Conservation (phyloP, 2,329 filamentous ascomycete species). For the Uncinocarpus reesii region DNA sequence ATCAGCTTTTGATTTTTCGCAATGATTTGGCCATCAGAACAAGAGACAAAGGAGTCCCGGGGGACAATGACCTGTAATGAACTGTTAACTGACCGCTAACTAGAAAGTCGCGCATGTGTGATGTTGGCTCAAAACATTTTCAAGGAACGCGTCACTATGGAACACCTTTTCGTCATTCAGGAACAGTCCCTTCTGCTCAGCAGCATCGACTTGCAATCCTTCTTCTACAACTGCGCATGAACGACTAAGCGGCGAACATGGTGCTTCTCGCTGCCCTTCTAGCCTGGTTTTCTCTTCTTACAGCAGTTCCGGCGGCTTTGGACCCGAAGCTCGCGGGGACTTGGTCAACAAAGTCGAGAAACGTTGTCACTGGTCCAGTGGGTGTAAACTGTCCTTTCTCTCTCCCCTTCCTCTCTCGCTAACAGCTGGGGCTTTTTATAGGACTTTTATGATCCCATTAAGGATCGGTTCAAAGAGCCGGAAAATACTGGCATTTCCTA, state of each 20-base stretch:
- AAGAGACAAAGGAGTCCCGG: too few relatives aligned
- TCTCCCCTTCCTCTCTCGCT: constrained; percentile 15
- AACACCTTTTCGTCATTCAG: not conserved
- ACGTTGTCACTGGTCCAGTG: constrained; percentile 60
- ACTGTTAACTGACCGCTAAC: too few relatives aligned
- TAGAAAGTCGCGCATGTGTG: too few relatives aligned
- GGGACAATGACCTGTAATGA: too few relatives aligned
- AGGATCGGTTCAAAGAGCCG: constrained; percentile 57
- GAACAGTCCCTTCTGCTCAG: not conserved
- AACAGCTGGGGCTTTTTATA: constrained; percentile 29
- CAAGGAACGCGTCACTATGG: constrained; percentile 4
- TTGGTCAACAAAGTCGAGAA: constrained; percentile 61
- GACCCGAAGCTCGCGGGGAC: constrained; percentile 53
- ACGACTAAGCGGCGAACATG: constrained; percentile 4
- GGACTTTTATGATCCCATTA: constrained; percentile 59
- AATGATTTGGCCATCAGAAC: too few relatives aligned
- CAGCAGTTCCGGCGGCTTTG: constrained; percentile 5
- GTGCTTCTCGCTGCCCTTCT: not conserved
- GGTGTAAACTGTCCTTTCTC: constrained; percentile 20
- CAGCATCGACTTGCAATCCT: not conserved
- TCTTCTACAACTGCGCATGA: not conserved
- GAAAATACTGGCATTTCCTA: constrained; percentile 59
- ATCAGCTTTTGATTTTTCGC: too few relatives aligned
- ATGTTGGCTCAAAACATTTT: not conserved
- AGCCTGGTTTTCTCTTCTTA: not conserved